Conservation (phyloP, 257 asterid genomes). For the Petunia secreta region DNA sequence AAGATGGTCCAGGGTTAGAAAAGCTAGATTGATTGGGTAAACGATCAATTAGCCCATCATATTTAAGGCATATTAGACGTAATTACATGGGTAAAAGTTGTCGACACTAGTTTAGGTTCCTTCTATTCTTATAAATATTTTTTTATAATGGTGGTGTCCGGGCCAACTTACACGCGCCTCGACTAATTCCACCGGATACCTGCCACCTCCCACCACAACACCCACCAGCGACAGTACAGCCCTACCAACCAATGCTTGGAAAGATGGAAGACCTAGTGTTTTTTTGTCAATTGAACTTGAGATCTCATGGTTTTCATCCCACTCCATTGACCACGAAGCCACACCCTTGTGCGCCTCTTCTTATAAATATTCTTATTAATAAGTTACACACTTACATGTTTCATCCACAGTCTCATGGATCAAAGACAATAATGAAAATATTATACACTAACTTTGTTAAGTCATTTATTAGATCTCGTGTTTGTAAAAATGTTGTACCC, state of each 20-base stretch:
- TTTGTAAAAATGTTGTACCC: background rate
- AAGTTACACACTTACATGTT: background rate
- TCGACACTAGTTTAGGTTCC: background rate
- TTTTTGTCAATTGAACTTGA: too few relatives aligned
- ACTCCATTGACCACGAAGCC: too few relatives aligned
- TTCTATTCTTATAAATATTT: slow-evolving; percentile 1
- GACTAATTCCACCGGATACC: too few relatives aligned
- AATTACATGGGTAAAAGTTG: background rate
- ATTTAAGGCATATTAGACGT: slow-evolving; percentile 10
- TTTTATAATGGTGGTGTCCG: background rate
- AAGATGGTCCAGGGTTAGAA: background rate
- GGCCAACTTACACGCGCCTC: too few relatives aligned
- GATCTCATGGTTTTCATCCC: too few relatives aligned
- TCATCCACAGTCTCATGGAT: background rate
- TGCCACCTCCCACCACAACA: too few relatives aligned
- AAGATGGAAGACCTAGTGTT: too few relatives aligned
- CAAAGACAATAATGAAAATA: background rate
- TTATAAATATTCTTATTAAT: background rate
- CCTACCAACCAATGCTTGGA: too few relatives aligned
- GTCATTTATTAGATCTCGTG: background rate
- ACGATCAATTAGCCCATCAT: background rate
- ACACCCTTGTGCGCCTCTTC: background rate
- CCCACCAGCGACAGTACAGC: too few relatives aligned
- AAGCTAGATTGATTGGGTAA: slow-evolving; percentile 6
- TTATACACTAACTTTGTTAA: background rate